These are phyloP conservation scores for Tothia fuscella DNA, from an alignment of 2,329 filamentous ascomycete species.

Conservation along the genomic window DNA sequence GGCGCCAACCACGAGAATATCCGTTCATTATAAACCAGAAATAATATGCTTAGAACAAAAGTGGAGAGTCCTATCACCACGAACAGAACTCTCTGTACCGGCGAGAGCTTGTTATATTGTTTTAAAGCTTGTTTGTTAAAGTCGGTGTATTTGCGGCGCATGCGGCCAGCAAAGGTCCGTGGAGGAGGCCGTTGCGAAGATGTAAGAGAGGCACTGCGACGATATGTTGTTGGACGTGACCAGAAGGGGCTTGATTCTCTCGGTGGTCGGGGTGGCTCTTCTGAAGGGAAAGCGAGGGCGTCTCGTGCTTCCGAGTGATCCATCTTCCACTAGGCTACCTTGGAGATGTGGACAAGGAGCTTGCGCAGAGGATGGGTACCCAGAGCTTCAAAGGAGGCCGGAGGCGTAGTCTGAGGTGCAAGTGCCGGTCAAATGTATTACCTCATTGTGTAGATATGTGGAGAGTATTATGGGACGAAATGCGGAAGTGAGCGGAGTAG, in stretches of 20 bases:
- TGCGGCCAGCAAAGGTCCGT: constrained; percentile 4
- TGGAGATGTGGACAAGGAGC: not conserved
- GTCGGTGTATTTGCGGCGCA: constrained; percentile 18
- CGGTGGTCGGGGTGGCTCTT: constrained; percentile 1
- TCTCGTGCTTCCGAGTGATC: constrained; percentile 6
- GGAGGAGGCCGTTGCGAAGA: constrained; percentile 7
- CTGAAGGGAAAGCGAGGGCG: constrained; percentile 7
- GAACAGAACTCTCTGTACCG: constrained; percentile 50
- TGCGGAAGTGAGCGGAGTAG: no score
- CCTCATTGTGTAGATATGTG: no score
- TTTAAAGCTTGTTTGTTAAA: constrained; percentile 17
- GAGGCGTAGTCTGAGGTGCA: not conserved
- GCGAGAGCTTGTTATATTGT: constrained; percentile 40
- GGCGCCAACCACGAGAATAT: constrained; percentile 69
- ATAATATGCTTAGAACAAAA: constrained; percentile 50
- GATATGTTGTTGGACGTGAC: constrained; percentile 5
- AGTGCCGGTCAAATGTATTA: no score
- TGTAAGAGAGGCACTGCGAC: constrained; percentile 4
- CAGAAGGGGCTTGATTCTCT: constrained; percentile 3
- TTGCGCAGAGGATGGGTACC: not conserved
- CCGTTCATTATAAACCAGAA: constrained; percentile 64
- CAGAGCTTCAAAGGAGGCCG: not conserved
- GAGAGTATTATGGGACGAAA: no score
- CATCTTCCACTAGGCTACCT: not conserved
- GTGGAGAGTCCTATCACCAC: constrained; percentile 37